A percentile compares a stretch with the other conserved stretches of the same genome.
phyloP scores from a whole-genome alignment of 345 rosid species.

The Aquilaria yunnanensis region DNA sequence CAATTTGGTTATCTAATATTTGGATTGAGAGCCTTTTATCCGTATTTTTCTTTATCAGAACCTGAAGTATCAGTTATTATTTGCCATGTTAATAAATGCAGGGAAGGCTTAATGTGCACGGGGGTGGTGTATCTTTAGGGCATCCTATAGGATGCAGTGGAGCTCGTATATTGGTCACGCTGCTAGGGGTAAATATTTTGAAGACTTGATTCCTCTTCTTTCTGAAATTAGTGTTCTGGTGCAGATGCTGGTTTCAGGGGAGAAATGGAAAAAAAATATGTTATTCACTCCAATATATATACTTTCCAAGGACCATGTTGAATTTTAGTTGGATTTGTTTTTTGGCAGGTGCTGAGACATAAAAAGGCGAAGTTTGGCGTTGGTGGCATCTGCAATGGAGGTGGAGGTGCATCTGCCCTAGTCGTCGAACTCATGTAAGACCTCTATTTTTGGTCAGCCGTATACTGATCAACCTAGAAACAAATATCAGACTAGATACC shows the following conservation, averaged over 20 bases:
- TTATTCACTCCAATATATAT: background rate
- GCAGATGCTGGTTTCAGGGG: background rate
- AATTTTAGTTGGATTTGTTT: background rate
- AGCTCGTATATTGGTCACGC: conserved; percentile 85
- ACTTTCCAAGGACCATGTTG: background rate
- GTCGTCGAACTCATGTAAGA: conserved; percentile 81
- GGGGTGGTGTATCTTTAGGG: conserved; percentile 94
- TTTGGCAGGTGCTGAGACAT: conserved; percentile 65
- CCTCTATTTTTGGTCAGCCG: conserved; percentile 21
- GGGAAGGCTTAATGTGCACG: conserved; percentile 74
- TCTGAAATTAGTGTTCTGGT: no score
- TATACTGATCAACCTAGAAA: background rate
- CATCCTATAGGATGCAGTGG: conserved; percentile 99
- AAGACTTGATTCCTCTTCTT: background rate
- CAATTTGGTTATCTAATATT: background rate
- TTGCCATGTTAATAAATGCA: conserved; percentile 18
- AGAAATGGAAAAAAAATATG: background rate
- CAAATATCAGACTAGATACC: background rate
- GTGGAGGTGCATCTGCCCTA: conserved; percentile 92
- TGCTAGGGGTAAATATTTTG: conserved; percentile 64
- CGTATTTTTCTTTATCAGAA: no score
- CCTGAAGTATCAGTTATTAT: no score
- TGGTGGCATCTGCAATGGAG: conserved; percentile 92
- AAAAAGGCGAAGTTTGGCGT: conserved; percentile 77
- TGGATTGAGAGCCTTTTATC: no score